Base-by-base conservation (phyloP, 768 basidiomycete species). In the Dacryopinax spathularia region DNA sequence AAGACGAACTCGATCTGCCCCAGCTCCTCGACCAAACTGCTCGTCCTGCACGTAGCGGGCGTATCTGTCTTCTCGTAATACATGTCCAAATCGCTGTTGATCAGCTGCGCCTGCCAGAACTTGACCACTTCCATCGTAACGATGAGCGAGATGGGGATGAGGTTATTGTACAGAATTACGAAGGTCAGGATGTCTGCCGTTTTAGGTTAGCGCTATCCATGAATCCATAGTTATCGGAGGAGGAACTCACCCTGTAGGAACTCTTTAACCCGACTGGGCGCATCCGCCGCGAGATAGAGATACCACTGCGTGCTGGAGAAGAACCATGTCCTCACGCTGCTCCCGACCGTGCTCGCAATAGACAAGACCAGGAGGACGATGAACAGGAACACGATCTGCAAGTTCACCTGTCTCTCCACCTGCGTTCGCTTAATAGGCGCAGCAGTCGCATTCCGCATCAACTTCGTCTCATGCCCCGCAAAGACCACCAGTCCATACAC, bases 51-150 rank as follows among this genome's bases (percentile, higher is more conserved):
- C 25, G 98, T 79, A 0, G 96, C 96, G 0, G 96, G 93, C 0
- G 95, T 98, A 72, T 99, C 96, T 0, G 95, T 96, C 64, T 78
- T 84, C 12, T 87, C 84, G 73, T 98, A 88, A 75, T 99, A 99
- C 95, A 99, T 98, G 76, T 99, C 96, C 60, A 95, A 83, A 74
- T 95, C 96, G 27, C 84, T 92, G 74, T 98, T 99, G 79, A 99
- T 99, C 61, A 97, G 81, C 34, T 90, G 88, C 1, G 96, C 94
- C 76, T 98, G 96, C 73, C 96, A 93, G 71, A 88, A 98, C 73
- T 97, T 97, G 77, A 99, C 96, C 34, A 98, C 89, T 77, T 99
- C 96, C 88, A 98, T 98, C 2, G 96, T 98, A 69, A 99, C 96
- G 69, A 98, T 95, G 68, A 99, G 85, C 63, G 95, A 98, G 70